Conservation (phyloP, 192 early-diverging fungal genomes). For the Haplosporangium gracile region DNA sequence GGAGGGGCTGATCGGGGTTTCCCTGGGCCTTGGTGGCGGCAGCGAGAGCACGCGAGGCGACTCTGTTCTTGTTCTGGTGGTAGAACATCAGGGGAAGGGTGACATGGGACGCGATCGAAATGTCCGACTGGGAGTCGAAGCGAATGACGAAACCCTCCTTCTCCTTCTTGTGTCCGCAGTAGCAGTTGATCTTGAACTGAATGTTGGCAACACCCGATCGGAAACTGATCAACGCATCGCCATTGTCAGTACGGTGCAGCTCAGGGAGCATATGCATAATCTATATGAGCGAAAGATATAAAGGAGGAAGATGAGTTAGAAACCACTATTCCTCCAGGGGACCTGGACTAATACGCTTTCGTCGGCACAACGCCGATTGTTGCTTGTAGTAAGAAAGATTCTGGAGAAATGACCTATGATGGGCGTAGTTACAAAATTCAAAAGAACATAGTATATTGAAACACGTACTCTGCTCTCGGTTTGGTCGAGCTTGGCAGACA, state of each 20-base stretch:
- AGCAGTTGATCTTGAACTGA: constrained; percentile 57
- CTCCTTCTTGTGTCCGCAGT: constrained; percentile 56
- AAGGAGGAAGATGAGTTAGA: neutral
- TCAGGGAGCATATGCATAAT: constrained; percentile 56
- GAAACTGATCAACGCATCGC: constrained; percentile 48
- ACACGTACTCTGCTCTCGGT: constrained; percentile 46
- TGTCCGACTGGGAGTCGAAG: constrained; percentile 47
- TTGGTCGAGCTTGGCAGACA: constrained; percentile 52
- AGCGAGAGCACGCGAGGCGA: constrained; percentile 39
- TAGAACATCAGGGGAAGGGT: constrained; percentile 57
- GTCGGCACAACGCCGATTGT: neutral
- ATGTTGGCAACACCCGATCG: constrained; percentile 51
- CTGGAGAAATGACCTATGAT: too few relatives aligned
- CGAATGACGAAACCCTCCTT: constrained; percentile 57
- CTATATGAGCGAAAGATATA: neutral
- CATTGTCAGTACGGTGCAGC: constrained; percentile 47
- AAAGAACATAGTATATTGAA: neutral
- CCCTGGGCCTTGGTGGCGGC: constrained; percentile 33
- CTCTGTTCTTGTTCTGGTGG: constrained; percentile 55
- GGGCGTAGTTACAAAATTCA: neutral
- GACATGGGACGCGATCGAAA: constrained; percentile 50
- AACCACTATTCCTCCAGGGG: neutral
- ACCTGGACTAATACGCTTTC: neutral
- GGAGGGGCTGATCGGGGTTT: constrained; percentile 21
- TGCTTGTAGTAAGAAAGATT: too few relatives aligned